Percentiles rank a stretch among this genome's conserved stretches.
phyloP scores from a whole-genome alignment of 2,329 filamentous ascomycete genomes.

The Pyricularia grisea region DNA sequence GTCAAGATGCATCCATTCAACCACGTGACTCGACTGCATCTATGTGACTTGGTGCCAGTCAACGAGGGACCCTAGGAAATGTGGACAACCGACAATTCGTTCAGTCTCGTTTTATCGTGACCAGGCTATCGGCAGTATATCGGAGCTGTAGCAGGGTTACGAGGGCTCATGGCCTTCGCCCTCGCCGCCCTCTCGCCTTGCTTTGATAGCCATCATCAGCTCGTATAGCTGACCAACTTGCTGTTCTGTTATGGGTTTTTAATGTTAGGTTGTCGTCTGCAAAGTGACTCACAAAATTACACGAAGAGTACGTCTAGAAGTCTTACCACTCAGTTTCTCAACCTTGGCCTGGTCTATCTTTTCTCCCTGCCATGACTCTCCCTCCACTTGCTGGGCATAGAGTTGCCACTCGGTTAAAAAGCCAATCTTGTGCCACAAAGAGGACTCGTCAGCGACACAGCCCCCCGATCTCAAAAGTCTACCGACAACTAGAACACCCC shows the following conservation, averaged over 20 bases:
- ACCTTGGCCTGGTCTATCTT: constrained; percentile 77
- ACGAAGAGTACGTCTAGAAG: constrained; percentile 1
- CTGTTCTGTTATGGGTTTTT: constrained; percentile 53
- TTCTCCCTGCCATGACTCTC: constrained; percentile 74
- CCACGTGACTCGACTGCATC: background rate
- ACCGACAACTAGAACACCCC: background rate
- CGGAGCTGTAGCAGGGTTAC: background rate
- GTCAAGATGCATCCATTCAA: background rate
- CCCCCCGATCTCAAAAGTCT: background rate
- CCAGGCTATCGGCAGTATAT: background rate
- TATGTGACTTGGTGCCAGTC: background rate
- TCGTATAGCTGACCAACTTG: constrained; percentile 92
- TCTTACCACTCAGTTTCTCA: constrained; percentile 86
- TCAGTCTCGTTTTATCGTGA: background rate
- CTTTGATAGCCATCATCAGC: constrained; percentile 72
- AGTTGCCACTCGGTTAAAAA: constrained; percentile 96
- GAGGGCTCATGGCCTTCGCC: constrained; percentile 1
- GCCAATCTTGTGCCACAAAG: constrained; percentile 55
- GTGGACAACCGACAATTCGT: background rate
- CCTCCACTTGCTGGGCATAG: constrained; percentile 88
- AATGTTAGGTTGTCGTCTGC: constrained; percentile 7
- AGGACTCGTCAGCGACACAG: background rate
- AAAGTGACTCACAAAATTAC: background rate
- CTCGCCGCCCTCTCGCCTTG: constrained; percentile 17
- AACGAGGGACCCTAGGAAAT: background rate